Evolutionary conservation across 768 basidiomycete species (phyloP).

Genomic region (Calocybe indica): DNA sequence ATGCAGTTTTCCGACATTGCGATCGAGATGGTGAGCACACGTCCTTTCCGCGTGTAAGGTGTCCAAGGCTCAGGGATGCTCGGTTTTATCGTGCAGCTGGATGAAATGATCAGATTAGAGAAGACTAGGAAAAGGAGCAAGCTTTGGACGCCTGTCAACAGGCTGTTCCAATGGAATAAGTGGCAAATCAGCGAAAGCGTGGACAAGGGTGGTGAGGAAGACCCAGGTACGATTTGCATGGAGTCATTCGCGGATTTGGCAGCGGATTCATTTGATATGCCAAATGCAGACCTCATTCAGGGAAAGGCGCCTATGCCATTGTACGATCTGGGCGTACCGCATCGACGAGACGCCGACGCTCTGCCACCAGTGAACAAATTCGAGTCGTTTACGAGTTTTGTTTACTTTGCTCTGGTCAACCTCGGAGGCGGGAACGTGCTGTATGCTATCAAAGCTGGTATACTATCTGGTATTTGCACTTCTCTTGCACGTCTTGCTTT

Average conservation of each 20-base stretch:
- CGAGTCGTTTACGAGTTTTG: slow-evolving; percentile 41
- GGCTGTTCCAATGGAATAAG: slow-evolving; percentile 34
- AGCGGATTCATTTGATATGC: not conserved
- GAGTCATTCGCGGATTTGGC: not conserved
- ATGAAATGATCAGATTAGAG: slow-evolving; percentile 53
- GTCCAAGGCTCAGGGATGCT: not conserved
- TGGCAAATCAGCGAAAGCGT: slow-evolving; percentile 40
- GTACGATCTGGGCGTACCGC: slow-evolving; percentile 51
- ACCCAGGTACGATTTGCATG: slow-evolving; percentile 44
- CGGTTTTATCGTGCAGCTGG: slow-evolving; percentile 38
- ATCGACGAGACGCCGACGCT: slow-evolving; percentile 66
- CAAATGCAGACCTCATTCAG: slow-evolving; percentile 40
- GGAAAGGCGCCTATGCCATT: slow-evolving; percentile 38
- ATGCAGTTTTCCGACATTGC: slow-evolving; percentile 32
- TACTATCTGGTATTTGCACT: slow-evolving; percentile 44
- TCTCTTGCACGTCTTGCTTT: not conserved
- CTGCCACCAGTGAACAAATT: slow-evolving; percentile 59
- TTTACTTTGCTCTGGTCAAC: slow-evolving; percentile 33
- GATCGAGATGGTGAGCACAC: slow-evolving; percentile 32
- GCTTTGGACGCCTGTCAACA: slow-evolving; percentile 54
- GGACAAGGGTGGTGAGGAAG: slow-evolving; percentile 49
- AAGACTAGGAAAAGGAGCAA: slow-evolving; percentile 29
- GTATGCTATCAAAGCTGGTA: slow-evolving; percentile 67
- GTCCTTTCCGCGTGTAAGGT: not conserved
- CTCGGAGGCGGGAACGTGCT: slow-evolving; percentile 55